A percentile compares a stretch with the other conserved stretches of the same genome.
phyloP scores from a whole-genome alignment of 495 filamentous ascomycete species.

The Trichoderma asperelloides region DNA sequence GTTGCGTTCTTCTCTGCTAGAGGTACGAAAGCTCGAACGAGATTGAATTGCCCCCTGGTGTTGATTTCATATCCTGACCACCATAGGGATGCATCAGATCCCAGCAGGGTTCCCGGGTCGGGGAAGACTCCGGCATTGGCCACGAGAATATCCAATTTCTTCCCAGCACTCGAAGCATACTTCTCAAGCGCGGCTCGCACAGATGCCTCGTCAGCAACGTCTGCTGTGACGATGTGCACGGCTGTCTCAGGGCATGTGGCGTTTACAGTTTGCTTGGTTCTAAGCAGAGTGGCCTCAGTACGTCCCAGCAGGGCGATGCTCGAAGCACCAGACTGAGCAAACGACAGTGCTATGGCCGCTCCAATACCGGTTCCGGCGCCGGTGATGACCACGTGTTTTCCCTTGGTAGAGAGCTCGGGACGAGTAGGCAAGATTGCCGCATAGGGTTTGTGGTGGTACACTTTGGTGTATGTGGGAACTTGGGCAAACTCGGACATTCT shows the following conservation, averaged over 20 bases:
- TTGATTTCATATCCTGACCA: background rate
- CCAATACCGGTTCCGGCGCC: constrained; percentile 35
- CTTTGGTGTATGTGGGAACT: constrained; percentile 15
- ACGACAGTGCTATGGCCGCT: constrained; percentile 18
- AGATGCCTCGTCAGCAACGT: background rate
- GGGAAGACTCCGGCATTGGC: constrained; percentile 7
- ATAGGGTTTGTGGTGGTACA: constrained; percentile 32
- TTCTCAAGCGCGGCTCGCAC: background rate
- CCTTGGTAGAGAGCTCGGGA: constrained; percentile 27
- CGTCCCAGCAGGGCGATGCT: background rate
- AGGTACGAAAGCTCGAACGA: constrained; percentile 4
- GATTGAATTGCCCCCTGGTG: background rate
- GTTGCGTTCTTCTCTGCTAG: constrained; percentile 1
- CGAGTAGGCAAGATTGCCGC: constrained; percentile 30
- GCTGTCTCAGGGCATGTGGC: background rate
- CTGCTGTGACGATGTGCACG: background rate
- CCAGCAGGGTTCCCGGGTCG: background rate
- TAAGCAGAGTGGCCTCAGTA: background rate
- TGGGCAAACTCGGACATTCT: background rate
- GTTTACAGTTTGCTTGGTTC: background rate
- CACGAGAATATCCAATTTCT: constrained; percentile 8
- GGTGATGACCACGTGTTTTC: constrained; percentile 39
- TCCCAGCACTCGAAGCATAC: background rate
- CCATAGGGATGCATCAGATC: background rate
- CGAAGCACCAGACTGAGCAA: constrained; percentile 24